Conservation (phyloP, 805 yeast species). For the Ogataea siamensis region DNA sequence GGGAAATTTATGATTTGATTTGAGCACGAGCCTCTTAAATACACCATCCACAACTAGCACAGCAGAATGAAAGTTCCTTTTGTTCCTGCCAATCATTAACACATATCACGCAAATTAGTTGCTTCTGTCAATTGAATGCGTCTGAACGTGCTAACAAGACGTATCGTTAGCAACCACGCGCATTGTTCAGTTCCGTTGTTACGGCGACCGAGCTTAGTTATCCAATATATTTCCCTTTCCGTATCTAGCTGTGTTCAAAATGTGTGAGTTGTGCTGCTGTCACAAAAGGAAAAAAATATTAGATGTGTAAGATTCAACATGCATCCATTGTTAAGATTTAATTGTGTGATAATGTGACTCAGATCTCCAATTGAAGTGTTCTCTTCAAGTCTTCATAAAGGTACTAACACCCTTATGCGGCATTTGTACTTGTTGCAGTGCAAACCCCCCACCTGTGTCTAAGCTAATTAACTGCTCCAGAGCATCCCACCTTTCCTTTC, state of each 20-base stretch:
- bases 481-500: too few relatives aligned
- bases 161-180: too few relatives aligned
- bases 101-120: too few relatives aligned
- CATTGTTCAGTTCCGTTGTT: not conserved
- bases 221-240: not conserved
- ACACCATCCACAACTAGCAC: not conserved
- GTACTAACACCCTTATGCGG: too few relatives aligned
- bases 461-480: too few relatives aligned
- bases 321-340: conserved; percentile 1
- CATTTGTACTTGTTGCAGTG: too few relatives aligned
- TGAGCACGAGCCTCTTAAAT: not conserved
- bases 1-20: not conserved
- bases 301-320: conserved; percentile 1
- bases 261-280: not conserved
- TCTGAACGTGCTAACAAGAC: too few relatives aligned
- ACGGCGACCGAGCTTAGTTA: not conserved
- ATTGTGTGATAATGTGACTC: not conserved
- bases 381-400: too few relatives aligned
- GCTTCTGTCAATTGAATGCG: too few relatives aligned
- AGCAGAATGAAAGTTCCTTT: too few relatives aligned
- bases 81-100: too few relatives aligned
- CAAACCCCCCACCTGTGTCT: too few relatives aligned
- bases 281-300: not conserved
- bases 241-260: not conserved
- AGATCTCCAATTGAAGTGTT: not conserved